These are phyloP conservation scores for Phytophthora citricola DNA, from an alignment of 352 stramenopile genomes.

Conservation along the genomic window DNA sequence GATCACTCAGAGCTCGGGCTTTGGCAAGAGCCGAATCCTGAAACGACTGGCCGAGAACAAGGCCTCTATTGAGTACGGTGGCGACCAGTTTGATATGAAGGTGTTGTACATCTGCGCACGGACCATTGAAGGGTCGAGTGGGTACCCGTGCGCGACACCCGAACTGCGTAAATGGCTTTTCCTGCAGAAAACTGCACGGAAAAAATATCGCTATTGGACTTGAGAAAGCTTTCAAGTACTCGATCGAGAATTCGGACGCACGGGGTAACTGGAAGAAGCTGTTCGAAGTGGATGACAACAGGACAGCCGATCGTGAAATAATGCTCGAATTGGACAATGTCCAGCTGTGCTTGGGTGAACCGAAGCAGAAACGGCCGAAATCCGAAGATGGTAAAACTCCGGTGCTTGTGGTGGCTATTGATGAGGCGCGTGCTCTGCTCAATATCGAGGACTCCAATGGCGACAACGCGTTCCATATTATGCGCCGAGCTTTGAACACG, in stretches of 20 bases:
- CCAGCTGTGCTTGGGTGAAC: background rate
- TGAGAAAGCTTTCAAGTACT: background rate
- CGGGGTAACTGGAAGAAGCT: background rate
- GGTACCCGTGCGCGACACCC: background rate
- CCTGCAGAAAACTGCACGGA: background rate
- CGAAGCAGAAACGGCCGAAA: no score
- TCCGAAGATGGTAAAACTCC: background rate
- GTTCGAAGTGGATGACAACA: background rate
- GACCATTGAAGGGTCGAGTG: background rate
- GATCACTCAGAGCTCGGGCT: background rate
- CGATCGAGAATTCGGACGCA: background rate
- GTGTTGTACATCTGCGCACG: background rate
- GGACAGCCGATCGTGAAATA: background rate
- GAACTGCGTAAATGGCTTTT: background rate
- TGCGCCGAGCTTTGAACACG: background rate
- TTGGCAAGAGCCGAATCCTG: background rate
- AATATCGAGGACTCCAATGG: background rate
- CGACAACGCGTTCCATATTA: background rate
- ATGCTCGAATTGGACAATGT: background rate
- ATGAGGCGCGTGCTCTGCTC: background rate
- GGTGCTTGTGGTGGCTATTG: constrained; percentile 1
- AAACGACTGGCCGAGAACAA: background rate
- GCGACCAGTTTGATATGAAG: background rate
- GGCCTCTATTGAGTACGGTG: background rate
- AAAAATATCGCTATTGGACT: background rate